Evolutionary conservation across 495 filamentous ascomycete genomes (phyloP), one percentile per base, ranked within the genome.

Genomic region (Aspergillus incahuasiensis): DNA sequence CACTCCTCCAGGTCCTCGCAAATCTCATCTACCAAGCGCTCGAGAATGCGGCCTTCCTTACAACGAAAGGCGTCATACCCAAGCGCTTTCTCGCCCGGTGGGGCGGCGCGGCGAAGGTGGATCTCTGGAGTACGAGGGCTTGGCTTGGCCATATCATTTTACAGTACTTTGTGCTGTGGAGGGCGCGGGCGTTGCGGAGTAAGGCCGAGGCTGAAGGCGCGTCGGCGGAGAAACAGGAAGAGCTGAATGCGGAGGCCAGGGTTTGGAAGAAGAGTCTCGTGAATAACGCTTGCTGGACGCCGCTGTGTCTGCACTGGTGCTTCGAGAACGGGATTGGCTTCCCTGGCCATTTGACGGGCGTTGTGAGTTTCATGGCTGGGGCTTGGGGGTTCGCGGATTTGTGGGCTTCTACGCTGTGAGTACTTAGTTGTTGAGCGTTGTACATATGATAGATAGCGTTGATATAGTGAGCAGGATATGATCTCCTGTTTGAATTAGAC

Each of bases 31-130:
- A 87, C 74, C 92, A 97, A 70, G 65, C 77, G 9, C 79, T 95
- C 28, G 92, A 97, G 76, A 96, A 96, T 68, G 83, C 78, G 6
- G 87, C 86, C 8, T 96, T 88, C 72, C 78, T 97, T 8, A 80
- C 86, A 5, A 66, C 72, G 19, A 88, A 90, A 61, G 82, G 82
- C 16, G 46, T 78, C 0, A 48, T 72, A 8, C 68, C 72, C 4
- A 71, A 72, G 40, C 55, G 52, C 2, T 67, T 68, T 43, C 77
- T 96, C 0, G 63, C 95, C 25, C 76, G 75, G 3, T 82, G 78
- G 68, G 77, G 77, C 19, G 77, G 80, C 5, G 63, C 76, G 51
- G 74, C 65, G 22, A 74, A 73, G 54, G 85, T 82, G 67, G 84
- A 80, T 69, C 63, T 85, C 32, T 95, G 88, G 89, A 89, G 89